Percentiles rank a stretch among this genome's conserved stretches.
phyloP scores from a whole-genome alignment of 345 rosid genomes.

The sweet orange (Citrus sinensis) region DVS_A1.0 CM039161.1:23975501-23976000 shows the following conservation, averaged over 20 bases:
- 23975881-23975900: background rate
- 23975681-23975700: background rate
- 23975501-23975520: constrained; percentile 90
- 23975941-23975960: constrained; percentile 1
- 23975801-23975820: constrained; percentile 99
- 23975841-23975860: constrained; percentile 43
- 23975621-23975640: constrained; percentile 6
- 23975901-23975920: background rate
- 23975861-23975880: background rate
- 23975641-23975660: background rate
- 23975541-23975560: constrained; percentile 92
- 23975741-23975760: constrained; percentile 99
- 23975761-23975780: constrained; percentile 97
- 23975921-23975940: background rate
- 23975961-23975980: background rate
- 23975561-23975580: constrained; percentile 89
- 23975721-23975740: constrained; percentile 96
- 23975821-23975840: constrained; percentile 92
- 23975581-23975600: constrained; percentile 85
- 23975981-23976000: constrained; percentile 4
- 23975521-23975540: constrained; percentile 83
- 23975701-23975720: constrained; percentile 26
- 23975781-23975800: constrained; percentile 98
- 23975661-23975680: background rate
- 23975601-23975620: constrained; percentile 96